A percentile compares a stretch with the other conserved stretches of the same genome.
Evolutionary conservation across 2,329 filamentous ascomycete species (phyloP).

Genomic region (Thielaviopsis musarum): DNA sequence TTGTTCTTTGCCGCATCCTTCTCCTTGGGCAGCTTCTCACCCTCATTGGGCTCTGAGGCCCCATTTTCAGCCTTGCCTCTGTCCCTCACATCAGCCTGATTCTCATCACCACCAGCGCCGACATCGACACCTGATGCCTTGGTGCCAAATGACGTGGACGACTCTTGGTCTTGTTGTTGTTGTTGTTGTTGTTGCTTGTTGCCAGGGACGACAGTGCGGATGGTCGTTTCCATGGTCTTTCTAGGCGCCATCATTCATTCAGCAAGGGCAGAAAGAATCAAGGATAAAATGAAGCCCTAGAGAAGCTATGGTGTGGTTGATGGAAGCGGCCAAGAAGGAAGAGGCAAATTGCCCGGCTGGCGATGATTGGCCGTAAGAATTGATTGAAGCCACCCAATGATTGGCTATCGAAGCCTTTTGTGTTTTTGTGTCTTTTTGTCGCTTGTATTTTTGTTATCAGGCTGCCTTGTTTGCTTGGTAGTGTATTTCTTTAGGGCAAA

Average conservation of each 20-base stretch:
- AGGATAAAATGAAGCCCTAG: neutral
- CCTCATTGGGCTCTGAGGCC: neutral
- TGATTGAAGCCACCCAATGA: too few species aligned
- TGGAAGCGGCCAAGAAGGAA: neutral
- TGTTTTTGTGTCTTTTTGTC: neutral
- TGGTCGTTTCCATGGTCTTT: conserved; percentile 13
- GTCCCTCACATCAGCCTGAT: neutral
- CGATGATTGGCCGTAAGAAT: neutral
- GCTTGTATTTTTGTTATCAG: neutral
- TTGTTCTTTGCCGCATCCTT: conserved; percentile 20
- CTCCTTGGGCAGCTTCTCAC: conserved; percentile 18
- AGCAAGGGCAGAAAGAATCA: neutral
- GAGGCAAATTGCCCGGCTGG: neutral
- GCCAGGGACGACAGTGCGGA: conserved; percentile 4
- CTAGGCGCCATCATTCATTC: neutral
- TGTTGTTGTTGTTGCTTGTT: conserved; percentile 16
- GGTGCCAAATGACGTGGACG: conserved; percentile 20
- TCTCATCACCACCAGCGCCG: neutral
- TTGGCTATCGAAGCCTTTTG: too few species aligned
- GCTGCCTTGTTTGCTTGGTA: too few species aligned
- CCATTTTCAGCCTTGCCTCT: neutral
- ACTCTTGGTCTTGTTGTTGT: conserved; percentile 18
- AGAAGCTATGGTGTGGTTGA: neutral
- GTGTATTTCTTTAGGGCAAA: too few species aligned
- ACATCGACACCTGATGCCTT: conserved; percentile 14